These are phyloP conservation scores for Penicillium polonicum DNA, from an alignment of 2,329 filamentous ascomycete genomes.

Conservation along the genomic window DNA sequence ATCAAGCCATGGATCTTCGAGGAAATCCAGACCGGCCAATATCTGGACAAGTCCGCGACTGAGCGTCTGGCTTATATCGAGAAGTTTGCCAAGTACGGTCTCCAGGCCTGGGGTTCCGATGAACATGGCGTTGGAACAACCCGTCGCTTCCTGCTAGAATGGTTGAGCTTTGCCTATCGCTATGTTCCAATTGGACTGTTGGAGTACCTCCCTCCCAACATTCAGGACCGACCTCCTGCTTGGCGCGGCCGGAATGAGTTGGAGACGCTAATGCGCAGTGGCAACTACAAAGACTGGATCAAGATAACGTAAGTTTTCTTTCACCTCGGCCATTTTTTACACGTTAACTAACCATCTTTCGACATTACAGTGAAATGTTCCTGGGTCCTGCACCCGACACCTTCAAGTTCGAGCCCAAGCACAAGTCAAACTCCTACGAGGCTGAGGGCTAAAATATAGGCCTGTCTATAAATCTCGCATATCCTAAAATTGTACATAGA, in stretches of 20 bases:
- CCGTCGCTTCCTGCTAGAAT: slow-evolving; percentile 88
- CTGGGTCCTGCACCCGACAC: slow-evolving; percentile 83
- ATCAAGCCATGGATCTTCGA: slow-evolving; percentile 99
- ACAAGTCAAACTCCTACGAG: slow-evolving; percentile 87
- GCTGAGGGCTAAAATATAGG: slow-evolving; percentile 55
- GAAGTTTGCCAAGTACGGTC: slow-evolving; percentile 83
- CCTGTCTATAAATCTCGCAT: background rate
- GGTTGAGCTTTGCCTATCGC: slow-evolving; percentile 87
- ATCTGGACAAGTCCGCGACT: slow-evolving; percentile 87
- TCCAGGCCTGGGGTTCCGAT: slow-evolving; percentile 94
- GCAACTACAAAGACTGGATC: slow-evolving; percentile 96
- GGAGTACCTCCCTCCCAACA: slow-evolving; percentile 79
- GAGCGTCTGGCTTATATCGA: slow-evolving; percentile 85
- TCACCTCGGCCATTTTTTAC: background rate
- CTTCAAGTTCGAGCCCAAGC: slow-evolving; percentile 95
- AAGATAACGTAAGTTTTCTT: slow-evolving; percentile 77
- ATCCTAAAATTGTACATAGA: slow-evolving; percentile 9
- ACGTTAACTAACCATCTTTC: slow-evolving; percentile 10
- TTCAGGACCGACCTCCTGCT: slow-evolving; percentile 85
- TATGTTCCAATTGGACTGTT: slow-evolving; percentile 89
- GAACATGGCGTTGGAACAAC: slow-evolving; percentile 91
- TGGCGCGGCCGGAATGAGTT: slow-evolving; percentile 84
- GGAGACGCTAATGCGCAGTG: slow-evolving; percentile 87
- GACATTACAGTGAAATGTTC: slow-evolving; percentile 80
- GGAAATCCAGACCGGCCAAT: slow-evolving; percentile 87